These are phyloP conservation scores for Aspergillus floridensis DNA, from an alignment of 2,329 filamentous ascomycete genomes.

Conservation along the genomic window DNA sequence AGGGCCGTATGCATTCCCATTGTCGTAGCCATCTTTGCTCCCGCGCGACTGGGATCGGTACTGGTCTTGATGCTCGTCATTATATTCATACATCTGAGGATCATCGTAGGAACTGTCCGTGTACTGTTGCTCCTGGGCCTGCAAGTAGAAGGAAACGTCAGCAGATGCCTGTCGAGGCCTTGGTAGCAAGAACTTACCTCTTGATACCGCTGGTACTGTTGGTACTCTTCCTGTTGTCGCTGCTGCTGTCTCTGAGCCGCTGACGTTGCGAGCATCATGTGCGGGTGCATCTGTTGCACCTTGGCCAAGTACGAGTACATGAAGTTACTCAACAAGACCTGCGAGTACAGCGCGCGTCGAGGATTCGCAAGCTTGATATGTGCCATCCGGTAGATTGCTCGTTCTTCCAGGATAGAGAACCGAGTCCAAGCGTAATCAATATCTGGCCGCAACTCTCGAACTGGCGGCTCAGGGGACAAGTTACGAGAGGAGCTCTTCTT, in stretches of 20 bases:
- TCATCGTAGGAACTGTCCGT: slow-evolving; percentile 49
- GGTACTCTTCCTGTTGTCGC: slow-evolving; percentile 43
- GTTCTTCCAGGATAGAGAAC: slow-evolving; percentile 91
- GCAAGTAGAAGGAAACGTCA: neutral
- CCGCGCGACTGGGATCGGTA: slow-evolving; percentile 39
- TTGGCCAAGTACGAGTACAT: slow-evolving; percentile 99
- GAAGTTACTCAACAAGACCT: slow-evolving; percentile 96
- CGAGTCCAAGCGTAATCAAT: slow-evolving; percentile 95
- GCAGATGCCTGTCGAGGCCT: neutral
- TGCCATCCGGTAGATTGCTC: slow-evolving; percentile 97
- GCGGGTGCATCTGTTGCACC: slow-evolving; percentile 97
- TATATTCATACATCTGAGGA: slow-evolving; percentile 53
- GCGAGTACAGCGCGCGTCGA: slow-evolving; percentile 83
- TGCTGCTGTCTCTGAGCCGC: slow-evolving; percentile 62
- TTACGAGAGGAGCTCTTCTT: slow-evolving; percentile 73
- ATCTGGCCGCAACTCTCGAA: slow-evolving; percentile 73
- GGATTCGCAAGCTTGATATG: slow-evolving; percentile 99
- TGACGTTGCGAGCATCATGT: slow-evolving; percentile 84
- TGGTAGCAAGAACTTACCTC: slow-evolving; percentile 35
- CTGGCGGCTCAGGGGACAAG: slow-evolving; percentile 76
- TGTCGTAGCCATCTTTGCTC: slow-evolving; percentile 39
- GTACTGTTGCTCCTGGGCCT: slow-evolving; percentile 34
- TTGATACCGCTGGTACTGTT: slow-evolving; percentile 48
- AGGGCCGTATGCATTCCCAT: slow-evolving; percentile 35
- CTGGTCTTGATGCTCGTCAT: slow-evolving; percentile 41